Conservation (phyloP, 1,284 basidiomycete genomes). For the Xanthoconium separans region DNA sequence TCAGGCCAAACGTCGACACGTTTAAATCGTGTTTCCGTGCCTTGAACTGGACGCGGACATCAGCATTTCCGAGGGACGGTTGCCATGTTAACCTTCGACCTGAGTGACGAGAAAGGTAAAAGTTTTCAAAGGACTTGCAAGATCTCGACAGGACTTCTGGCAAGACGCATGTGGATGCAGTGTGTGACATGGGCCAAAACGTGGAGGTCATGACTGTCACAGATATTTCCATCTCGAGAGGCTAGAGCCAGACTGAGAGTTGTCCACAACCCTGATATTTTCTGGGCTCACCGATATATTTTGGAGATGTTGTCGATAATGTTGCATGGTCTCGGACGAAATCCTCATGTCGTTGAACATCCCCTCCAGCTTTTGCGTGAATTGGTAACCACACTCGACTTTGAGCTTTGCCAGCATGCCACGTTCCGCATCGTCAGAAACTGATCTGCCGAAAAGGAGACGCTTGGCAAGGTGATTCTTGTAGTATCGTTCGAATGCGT, state of each 20-base stretch:
- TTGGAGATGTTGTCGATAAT: conserved; percentile 64
- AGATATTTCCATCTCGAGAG: conserved; percentile 74
- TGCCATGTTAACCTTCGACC: conserved; percentile 95
- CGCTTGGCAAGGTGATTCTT: conserved; percentile 95
- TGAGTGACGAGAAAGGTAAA: conserved; percentile 87
- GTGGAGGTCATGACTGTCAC: conserved; percentile 93
- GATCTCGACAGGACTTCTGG: conserved; percentile 64
- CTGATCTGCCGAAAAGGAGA: conserved; percentile 81
- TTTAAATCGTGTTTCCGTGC: conserved; percentile 85
- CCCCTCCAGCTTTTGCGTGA: conserved; percentile 97
- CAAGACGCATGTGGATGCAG: conserved; percentile 63
- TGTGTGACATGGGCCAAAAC: conserved; percentile 84
- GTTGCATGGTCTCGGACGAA: conserved; percentile 79
- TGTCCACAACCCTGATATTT: not conserved
- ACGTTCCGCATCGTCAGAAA: conserved; percentile 96
- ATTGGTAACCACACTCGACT: conserved; percentile 94
- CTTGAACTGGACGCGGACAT: conserved; percentile 86
- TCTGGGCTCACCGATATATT: conserved; percentile 49
- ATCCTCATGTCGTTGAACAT: conserved; percentile 99
- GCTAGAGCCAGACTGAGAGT: conserved; percentile 38
- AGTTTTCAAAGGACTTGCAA: conserved; percentile 81
- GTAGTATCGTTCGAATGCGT: conserved; percentile 98
- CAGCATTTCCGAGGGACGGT: conserved; percentile 88
- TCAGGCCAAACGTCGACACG: conserved; percentile 87
- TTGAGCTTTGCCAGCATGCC: conserved; percentile 99